phyloP scores from a whole-genome alignment of 495 filamentous ascomycete genomes.

The Podospora australis region DNA sequence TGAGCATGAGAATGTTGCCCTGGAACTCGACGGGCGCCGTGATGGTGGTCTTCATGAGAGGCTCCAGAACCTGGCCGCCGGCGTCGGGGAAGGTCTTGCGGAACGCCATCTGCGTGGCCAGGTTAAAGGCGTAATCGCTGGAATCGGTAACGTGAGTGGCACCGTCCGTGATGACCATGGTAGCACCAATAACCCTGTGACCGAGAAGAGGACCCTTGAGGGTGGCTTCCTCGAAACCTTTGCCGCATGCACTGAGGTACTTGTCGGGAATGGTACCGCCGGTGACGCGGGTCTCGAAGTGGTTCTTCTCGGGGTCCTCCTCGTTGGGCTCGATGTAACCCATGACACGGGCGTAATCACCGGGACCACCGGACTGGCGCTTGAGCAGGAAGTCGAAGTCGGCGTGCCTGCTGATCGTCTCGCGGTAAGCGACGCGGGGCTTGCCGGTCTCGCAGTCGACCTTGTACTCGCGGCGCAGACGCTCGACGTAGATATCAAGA shows the following conservation, averaged over 20 bases:
- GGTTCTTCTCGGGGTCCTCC: conserved; percentile 59
- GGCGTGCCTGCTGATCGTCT: conserved; percentile 73
- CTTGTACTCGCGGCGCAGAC: conserved; percentile 94
- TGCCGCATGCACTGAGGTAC: conserved; percentile 91
- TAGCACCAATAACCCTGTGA: conserved; percentile 83
- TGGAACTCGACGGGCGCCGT: conserved; percentile 97
- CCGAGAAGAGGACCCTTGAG: conserved; percentile 87
- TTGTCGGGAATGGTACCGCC: conserved; percentile 94
- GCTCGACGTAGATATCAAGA: conserved; percentile 95
- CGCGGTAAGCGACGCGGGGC: conserved; percentile 95
- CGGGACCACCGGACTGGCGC: conserved; percentile 93
- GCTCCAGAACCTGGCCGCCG: conserved; percentile 78
- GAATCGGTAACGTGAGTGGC: conserved; percentile 98
- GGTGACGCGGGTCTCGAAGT: conserved; percentile 78
- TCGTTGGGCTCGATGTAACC: conserved; percentile 88
- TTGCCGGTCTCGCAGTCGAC: conserved; percentile 94
- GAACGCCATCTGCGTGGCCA: conserved; percentile 93
- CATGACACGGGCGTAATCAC: conserved; percentile 90
- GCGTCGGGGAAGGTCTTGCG: conserved; percentile 83
- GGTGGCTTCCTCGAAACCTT: conserved; percentile 83
- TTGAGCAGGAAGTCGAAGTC: conserved; percentile 91
- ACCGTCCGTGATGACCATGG: conserved; percentile 93
- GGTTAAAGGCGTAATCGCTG: conserved; percentile 97
- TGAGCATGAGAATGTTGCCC: conserved; percentile 83
- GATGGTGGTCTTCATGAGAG: conserved; percentile 96